phyloP scores from a whole-genome alignment of 2,329 filamentous ascomycete genomes.

The Ceratocystis variospora region DNA sequence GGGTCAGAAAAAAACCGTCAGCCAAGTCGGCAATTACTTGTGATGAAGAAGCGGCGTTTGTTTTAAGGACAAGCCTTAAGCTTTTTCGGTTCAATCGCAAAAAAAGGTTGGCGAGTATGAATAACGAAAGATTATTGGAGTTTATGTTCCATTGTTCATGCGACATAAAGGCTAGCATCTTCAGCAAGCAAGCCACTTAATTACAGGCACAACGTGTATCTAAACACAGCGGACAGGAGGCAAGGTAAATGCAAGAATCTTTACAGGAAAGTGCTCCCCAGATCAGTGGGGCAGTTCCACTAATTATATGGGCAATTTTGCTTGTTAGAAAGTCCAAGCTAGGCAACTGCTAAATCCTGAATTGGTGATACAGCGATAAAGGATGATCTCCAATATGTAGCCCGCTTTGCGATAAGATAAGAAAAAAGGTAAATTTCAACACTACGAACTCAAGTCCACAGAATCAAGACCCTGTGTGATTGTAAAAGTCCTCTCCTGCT shows the following conservation, averaged over 20 bases:
- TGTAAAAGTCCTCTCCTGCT: background rate
- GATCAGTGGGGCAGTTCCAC: background rate
- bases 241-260: background rate
- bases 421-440: constrained; percentile 10
- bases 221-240: background rate
- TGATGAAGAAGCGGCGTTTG: background rate
- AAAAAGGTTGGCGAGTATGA: too few relatives aligned
- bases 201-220: background rate
- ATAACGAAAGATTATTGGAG: too few relatives aligned
- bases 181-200: too few relatives aligned
- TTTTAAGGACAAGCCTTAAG: background rate
- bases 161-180: too few relatives aligned
- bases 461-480: background rate
- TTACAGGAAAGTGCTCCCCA: background rate
- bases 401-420: constrained; percentile 15
- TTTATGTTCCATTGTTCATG: too few relatives aligned
- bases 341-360: background rate
- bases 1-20: background rate
- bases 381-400: background rate
- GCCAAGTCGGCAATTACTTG: background rate
- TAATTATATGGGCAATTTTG: background rate
- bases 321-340: background rate
- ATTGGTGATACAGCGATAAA: background rate
- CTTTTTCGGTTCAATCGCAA: background rate
- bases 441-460: background rate